Conservation (phyloP, 2,329 filamentous ascomycete genomes). For the Alternaria ethzedia region DNA sequence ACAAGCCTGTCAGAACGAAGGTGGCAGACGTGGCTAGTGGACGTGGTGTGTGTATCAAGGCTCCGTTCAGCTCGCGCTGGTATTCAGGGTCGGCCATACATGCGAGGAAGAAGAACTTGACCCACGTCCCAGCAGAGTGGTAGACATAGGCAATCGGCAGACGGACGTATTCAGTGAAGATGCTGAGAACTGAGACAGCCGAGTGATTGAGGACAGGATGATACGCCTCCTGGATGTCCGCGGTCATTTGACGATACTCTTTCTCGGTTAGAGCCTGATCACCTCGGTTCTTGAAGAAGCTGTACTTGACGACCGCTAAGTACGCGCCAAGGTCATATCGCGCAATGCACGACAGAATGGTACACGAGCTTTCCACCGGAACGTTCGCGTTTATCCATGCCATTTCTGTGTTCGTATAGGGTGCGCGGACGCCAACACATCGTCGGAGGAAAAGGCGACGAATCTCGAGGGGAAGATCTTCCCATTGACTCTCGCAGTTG, state of each 20-base stretch:
- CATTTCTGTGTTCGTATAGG: conserved; percentile 50
- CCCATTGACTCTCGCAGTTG: conserved; percentile 60
- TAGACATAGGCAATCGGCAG: conserved; percentile 51
- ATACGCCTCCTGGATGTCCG: conserved; percentile 42
- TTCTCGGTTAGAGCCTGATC: conserved; percentile 31
- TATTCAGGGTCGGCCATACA: conserved; percentile 61
- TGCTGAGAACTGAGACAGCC: conserved; percentile 28
- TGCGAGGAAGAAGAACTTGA: conserved; percentile 59
- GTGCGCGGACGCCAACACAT: conserved; percentile 52
- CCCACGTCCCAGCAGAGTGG: conserved; percentile 50
- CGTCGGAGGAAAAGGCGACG: conserved; percentile 55
- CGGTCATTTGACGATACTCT: conserved; percentile 41
- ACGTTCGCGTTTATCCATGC: conserved; percentile 56
- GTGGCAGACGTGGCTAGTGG: conserved; percentile 48
- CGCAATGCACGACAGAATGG: conserved; percentile 51
- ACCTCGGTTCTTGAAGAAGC: conserved; percentile 38
- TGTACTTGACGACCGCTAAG: conserved; percentile 41
- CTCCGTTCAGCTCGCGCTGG: conserved; percentile 58
- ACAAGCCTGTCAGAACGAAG: conserved; percentile 55
- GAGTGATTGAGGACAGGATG: conserved; percentile 41
- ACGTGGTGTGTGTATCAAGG: conserved; percentile 46
- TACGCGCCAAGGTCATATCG: conserved; percentile 58
- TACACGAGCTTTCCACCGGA: conserved; percentile 48
- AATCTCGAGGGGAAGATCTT: conserved; percentile 55
- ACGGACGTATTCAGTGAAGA: conserved; percentile 37